Evolutionary conservation across 2,329 filamentous ascomycete species (phyloP).

Genomic region (Ceratocystis albifundus): DNA sequence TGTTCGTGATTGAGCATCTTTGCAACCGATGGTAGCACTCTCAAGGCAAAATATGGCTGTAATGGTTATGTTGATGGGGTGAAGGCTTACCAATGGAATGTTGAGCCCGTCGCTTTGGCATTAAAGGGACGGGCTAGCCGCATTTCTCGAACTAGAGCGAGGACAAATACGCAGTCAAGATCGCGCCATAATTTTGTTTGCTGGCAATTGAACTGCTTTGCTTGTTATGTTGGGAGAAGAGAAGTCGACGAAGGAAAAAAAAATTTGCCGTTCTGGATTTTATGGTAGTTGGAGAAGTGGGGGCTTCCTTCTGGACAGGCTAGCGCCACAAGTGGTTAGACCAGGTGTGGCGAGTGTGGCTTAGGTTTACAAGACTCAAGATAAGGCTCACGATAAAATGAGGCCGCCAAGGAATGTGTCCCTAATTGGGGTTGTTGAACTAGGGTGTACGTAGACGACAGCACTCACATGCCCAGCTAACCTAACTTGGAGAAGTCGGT

Average conservation of each 20-base stretch:
- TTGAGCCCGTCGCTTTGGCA: conserved; percentile 11
- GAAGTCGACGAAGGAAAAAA: not conserved
- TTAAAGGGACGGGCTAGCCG: conserved; percentile 14
- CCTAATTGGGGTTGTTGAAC: conserved; percentile 5
- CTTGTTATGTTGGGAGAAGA: conserved; percentile 2
- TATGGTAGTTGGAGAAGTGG: conserved; percentile 20
- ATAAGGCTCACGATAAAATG: conserved; percentile 9
- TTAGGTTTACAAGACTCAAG: not conserved
- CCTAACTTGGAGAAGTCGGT: conserved; percentile 16
- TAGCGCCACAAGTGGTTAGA: conserved; percentile 15
- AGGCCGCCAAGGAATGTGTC: conserved; percentile 16
- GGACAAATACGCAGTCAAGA: conserved; percentile 1
- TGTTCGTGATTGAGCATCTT: conserved; percentile 40
- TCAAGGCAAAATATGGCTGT: not conserved
- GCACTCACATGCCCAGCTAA: conserved; percentile 13
- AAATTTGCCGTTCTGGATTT: conserved; percentile 22
- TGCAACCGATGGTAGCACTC: conserved; percentile 14
- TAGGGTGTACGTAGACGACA: conserved; percentile 1
- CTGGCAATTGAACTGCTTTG: too few species aligned
- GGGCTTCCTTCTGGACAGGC: conserved; percentile 1
- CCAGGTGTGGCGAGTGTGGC: conserved; percentile 3
- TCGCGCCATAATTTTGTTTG: conserved; percentile 7
- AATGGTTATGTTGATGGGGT: not conserved
- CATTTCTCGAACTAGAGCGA: conserved; percentile 6
- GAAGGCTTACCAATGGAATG: conserved; percentile 17